These are phyloP conservation scores for Candida sphagnicola DNA, from an alignment of 805 yeast genomes.

Conservation along the genomic window DNA sequence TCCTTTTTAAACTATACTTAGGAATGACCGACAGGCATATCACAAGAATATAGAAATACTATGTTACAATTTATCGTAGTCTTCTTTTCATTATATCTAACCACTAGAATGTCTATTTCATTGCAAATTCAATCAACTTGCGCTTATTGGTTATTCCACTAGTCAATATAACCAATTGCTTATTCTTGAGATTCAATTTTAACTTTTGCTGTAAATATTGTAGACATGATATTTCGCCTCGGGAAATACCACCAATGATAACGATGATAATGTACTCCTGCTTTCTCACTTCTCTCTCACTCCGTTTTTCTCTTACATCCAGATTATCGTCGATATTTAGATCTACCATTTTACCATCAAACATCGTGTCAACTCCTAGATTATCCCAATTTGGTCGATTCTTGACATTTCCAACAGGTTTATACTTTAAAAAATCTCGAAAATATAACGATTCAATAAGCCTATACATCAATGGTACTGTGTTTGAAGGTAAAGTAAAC, in stretches of 20 bases:
- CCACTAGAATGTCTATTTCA: not conserved
- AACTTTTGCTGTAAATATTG: slow-evolving; percentile 52
- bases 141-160: slow-evolving; percentile 39
- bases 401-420: slow-evolving; percentile 32
- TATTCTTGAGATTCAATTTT: slow-evolving; percentile 19
- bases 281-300: slow-evolving; percentile 10
- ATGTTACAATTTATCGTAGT: no score
- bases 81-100: no score
- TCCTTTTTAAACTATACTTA: no score
- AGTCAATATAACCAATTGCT: slow-evolving; percentile 39
- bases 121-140: slow-evolving; percentile 16
- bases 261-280: slow-evolving; percentile 41
- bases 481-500: slow-evolving; percentile 73
- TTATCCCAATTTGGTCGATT: slow-evolving; percentile 44
- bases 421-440: slow-evolving; percentile 45
- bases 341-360: slow-evolving; percentile 39
- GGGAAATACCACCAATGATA: slow-evolving; percentile 80
- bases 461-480: slow-evolving; percentile 70
- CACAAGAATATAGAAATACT: no score
- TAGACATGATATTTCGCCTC: slow-evolving; percentile 76
- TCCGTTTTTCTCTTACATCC: slow-evolving; percentile 13
- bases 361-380: slow-evolving; percentile 34
- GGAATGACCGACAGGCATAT: no score
- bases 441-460: slow-evolving; percentile 65
- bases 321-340: slow-evolving; percentile 27